These are phyloP conservation scores for Diplocarpon rosae DNA, from an alignment of 2,329 filamentous ascomycete genomes.

Conservation along the genomic window DNA sequence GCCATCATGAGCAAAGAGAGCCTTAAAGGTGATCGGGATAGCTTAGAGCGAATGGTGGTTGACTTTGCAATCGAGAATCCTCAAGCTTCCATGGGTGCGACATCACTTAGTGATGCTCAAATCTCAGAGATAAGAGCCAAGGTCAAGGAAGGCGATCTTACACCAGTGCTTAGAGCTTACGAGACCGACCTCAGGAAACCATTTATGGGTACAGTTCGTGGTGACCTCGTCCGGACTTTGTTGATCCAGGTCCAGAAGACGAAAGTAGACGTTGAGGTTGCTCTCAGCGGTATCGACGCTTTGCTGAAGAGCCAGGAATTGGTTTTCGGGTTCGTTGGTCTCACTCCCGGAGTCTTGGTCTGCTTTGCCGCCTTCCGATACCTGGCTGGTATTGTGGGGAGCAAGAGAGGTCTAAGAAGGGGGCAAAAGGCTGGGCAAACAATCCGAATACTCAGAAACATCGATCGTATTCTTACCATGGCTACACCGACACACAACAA, in stretches of 20 bases:
- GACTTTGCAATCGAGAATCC: slow-evolving; percentile 86
- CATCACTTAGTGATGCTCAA: slow-evolving; percentile 52
- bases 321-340: slow-evolving; percentile 91
- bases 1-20: slow-evolving; percentile 94
- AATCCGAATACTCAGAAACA: slow-evolving; percentile 71
- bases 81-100: slow-evolving; percentile 39
- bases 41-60: slow-evolving; percentile 93
- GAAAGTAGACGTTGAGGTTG: slow-evolving; percentile 94
- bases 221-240: slow-evolving; percentile 80
- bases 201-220: slow-evolving; percentile 69
- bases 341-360: slow-evolving; percentile 88
- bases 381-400: slow-evolving; percentile 57
- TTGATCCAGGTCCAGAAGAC: slow-evolving; percentile 98
- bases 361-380: slow-evolving; percentile 66
- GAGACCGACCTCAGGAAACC: slow-evolving; percentile 79
- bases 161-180: slow-evolving; percentile 81
- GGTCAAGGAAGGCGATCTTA: slow-evolving; percentile 85
- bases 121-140: slow-evolving; percentile 65
- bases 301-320: slow-evolving; percentile 93
- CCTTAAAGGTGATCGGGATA: slow-evolving; percentile 79
- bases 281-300: slow-evolving; percentile 89
- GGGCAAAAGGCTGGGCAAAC: slow-evolving; percentile 58
- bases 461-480: slow-evolving; percentile 67
- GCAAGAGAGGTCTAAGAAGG: slow-evolving; percentile 54
- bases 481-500: slow-evolving; percentile 60